Evolutionary conservation across 257 asterid genomes (phyloP).

Genomic region (Orobanche coerulescens): DNA sequence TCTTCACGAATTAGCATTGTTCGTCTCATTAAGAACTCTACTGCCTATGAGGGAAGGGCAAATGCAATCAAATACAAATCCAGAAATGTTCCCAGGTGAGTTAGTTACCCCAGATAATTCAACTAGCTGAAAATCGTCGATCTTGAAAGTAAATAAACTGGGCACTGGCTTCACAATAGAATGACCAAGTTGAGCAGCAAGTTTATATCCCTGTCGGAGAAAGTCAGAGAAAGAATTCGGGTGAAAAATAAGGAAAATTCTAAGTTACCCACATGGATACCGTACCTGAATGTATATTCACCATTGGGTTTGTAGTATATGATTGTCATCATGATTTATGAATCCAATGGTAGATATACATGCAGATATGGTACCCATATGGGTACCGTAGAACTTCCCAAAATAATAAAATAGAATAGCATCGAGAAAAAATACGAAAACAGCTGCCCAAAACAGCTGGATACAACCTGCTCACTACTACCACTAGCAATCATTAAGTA

Average conservation of each 20-base stretch:
- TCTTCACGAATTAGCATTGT: neutral
- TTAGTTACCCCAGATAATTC: constrained; percentile 89
- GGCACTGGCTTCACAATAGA: constrained; percentile 87
- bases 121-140: constrained; percentile 58
- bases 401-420: constrained; percentile 1
- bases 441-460: constrained; percentile 17
- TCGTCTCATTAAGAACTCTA: constrained; percentile 3
- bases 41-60: neutral
- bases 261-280: too few species aligned
- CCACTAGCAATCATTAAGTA: constrained; percentile 83
- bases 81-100: constrained; percentile 22
- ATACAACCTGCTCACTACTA: constrained; percentile 75
- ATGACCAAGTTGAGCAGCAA: constrained; percentile 81
- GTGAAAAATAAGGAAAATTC: too few species aligned
- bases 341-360: too few species aligned
- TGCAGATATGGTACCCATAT: too few species aligned
- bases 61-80: constrained; percentile 6
- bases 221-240: constrained; percentile 12
- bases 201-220: constrained; percentile 85
- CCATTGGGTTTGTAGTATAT: too few species aligned
- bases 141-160: constrained; percentile 94
- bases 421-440: constrained; percentile 10
- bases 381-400: too few species aligned
- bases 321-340: too few species aligned
- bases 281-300: too few species aligned